Evolutionary conservation across 2,329 filamentous ascomycete species (phyloP), one percentile per base, ranked within the genome.

Genomic region (Colletotrichum godetiae): DNA sequence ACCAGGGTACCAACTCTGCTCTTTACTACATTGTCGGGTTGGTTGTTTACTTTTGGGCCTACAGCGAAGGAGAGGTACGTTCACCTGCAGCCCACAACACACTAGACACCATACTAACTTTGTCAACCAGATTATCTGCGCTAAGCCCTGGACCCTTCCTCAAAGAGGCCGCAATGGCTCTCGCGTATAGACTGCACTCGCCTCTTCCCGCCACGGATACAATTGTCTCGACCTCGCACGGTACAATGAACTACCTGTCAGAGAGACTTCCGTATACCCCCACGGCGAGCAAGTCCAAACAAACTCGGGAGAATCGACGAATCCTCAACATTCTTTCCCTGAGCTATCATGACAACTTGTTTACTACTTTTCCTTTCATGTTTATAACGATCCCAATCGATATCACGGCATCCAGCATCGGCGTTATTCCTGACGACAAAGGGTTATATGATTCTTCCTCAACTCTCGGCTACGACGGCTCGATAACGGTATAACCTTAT

Each of bases 21-120:
- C 85, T 98, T 65, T 99, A 98, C 85, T 98, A 98, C 81, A 81
- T 97, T 31, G 90, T 98, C 75, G 96, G 93, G 24, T 92, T 97
- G 85, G 88, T 86, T 8, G 92, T 97, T 15, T 99, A 98, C 83
- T 98, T 98, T 79, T 98, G 95, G 95, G 97, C 94, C 1, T 98
- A 97, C 79, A 97, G 93, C 79, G 96, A 99, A 84, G 97, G 97
- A 84, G 97, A 99, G 92, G 95, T 98, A 84, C 33, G 33, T 55
- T 37, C 7, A 42, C 11, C 15, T 4, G 46, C 7, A 61, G 5
- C 10, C 15, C 5, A 31, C 31, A 35, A 33, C 35, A 5, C 42
- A 5, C 7, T 11, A 19, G 10, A 6, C 75, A 76, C 69, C 78
- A 68, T 65, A 57, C 70, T 79, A 71, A 78, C 61, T 72, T 55